These are phyloP conservation scores for Rauvolfia tetraphylla DNA, from an alignment of 257 asterid species.

Conservation along the genomic window DNA sequence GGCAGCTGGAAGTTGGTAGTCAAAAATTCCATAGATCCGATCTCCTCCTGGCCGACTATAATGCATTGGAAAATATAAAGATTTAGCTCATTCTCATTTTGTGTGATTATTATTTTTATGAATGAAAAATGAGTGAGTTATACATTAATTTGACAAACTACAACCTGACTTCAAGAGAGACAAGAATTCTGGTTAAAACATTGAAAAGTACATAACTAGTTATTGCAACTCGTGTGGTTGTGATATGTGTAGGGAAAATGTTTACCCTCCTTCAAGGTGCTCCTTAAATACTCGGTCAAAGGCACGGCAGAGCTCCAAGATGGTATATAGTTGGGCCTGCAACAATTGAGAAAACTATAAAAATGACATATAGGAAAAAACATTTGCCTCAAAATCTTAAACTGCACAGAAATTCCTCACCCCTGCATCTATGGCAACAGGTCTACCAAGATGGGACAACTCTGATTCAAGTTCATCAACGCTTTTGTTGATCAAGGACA, in stretches of 20 bases:
- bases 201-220: neutral
- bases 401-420: slow-evolving; percentile 22
- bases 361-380: neutral
- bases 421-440: slow-evolving; percentile 37
- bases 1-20: slow-evolving; percentile 47
- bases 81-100: neutral
- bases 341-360: slow-evolving; percentile 4
- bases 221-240: neutral
- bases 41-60: slow-evolving; percentile 47
- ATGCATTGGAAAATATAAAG: slow-evolving; percentile 12
- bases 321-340: slow-evolving; percentile 39
- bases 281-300: slow-evolving; percentile 44
- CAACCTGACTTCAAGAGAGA: neutral
- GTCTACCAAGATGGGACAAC: slow-evolving; percentile 35
- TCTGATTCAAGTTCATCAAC: slow-evolving; percentile 42
- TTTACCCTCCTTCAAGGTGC: slow-evolving; percentile 55
- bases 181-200: neutral
- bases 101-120: neutral
- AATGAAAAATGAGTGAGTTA: neutral
- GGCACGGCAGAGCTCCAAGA: slow-evolving; percentile 47
- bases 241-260: neutral
- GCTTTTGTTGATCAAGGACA: slow-evolving; percentile 33
- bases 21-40: slow-evolving; percentile 38
- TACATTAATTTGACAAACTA: neutral
- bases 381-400: neutral